phyloP scores from a whole-genome alignment of 1,284 basidiomycete genomes.

The Xanthoconium separans region DNA sequence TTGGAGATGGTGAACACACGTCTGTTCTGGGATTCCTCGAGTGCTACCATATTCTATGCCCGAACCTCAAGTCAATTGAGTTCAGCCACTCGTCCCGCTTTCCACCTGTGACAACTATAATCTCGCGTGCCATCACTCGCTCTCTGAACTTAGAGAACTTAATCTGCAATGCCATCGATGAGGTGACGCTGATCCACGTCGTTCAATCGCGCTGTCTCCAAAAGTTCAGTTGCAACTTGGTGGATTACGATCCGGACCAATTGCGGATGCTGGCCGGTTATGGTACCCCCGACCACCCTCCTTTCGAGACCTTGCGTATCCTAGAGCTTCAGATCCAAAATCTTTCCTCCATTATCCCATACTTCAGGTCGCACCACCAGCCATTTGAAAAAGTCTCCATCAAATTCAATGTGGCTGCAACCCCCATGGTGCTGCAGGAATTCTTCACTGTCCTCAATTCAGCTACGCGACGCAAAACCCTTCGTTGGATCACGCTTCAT shows the following conservation, averaged over 20 bases:
- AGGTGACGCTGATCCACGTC: not conserved
- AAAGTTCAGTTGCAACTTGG: not conserved
- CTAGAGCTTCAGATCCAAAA: not conserved
- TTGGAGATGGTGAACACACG: not conserved
- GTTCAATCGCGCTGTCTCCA: not conserved
- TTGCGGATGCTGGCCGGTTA: not conserved
- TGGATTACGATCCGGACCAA: not conserved
- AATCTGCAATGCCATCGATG: not conserved
- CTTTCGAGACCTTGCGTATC: not conserved
- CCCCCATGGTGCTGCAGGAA: not conserved
- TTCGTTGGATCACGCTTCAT: not conserved
- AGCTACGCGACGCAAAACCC: not conserved
- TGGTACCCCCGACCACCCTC: not conserved
- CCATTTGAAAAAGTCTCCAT: not conserved
- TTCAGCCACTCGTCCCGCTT: not conserved
- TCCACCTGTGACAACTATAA: not conserved
- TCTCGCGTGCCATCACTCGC: conserved; percentile 8
- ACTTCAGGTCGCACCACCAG: not conserved
- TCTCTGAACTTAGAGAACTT: not conserved
- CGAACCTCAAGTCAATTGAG: conserved; percentile 11
- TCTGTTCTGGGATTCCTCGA: conserved; percentile 3
- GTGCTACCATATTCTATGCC: conserved; percentile 7
- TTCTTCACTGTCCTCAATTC: not conserved
- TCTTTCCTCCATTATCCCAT: not conserved
- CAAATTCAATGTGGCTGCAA: too few relatives aligned